Conservation (phyloP, 352 stramenopile species). For the Plasmopara muralis region DNA sequence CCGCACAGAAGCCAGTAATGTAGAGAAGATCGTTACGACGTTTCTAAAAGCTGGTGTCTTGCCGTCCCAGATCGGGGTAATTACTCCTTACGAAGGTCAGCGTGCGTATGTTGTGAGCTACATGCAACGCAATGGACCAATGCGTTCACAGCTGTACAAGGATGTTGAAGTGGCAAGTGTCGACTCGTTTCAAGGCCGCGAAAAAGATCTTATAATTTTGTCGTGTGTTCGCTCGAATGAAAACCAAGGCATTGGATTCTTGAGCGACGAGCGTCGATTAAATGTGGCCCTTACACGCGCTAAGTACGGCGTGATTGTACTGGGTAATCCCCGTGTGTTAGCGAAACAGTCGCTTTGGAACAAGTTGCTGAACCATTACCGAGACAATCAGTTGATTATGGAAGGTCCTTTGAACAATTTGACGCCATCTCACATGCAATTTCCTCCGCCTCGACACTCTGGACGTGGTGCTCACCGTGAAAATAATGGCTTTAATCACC, state of each 20-base stretch:
- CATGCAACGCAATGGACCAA: conserved; percentile 93
- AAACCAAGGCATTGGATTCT: conserved; percentile 98
- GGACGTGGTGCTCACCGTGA: conserved; percentile 29
- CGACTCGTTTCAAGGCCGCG: conserved; percentile 98
- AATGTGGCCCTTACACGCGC: conserved; percentile 99
- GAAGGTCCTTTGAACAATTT: conserved; percentile 97
- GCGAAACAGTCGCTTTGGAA: conserved; percentile 97
- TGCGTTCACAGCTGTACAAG: conserved; percentile 94
- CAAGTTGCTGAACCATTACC: conserved; percentile 95
- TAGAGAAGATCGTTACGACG: conserved; percentile 97
- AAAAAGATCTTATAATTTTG: conserved; percentile 98
- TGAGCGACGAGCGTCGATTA: conserved; percentile 96
- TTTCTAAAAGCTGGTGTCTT: conserved; percentile 92
- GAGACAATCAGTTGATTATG: conserved; percentile 92
- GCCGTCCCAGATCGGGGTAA: conserved; percentile 91
- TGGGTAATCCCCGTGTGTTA: conserved; percentile 97
- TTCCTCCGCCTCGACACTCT: conserved; percentile 70
- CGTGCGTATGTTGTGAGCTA: conserved; percentile 98
- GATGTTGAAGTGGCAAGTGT: conserved; percentile 98
- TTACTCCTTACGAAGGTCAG: conserved; percentile 98
- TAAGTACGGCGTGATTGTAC: conserved; percentile 97
- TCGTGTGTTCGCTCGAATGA: conserved; percentile 99
- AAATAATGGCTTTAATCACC: conserved; percentile 32
- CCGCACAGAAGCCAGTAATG: conserved; percentile 95
- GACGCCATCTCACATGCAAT: conserved; percentile 95